These are phyloP conservation scores for Stemphylium vesicarium DNA, from an alignment of 2,329 filamentous ascomycete genomes.

Conservation along the genomic window DNA sequence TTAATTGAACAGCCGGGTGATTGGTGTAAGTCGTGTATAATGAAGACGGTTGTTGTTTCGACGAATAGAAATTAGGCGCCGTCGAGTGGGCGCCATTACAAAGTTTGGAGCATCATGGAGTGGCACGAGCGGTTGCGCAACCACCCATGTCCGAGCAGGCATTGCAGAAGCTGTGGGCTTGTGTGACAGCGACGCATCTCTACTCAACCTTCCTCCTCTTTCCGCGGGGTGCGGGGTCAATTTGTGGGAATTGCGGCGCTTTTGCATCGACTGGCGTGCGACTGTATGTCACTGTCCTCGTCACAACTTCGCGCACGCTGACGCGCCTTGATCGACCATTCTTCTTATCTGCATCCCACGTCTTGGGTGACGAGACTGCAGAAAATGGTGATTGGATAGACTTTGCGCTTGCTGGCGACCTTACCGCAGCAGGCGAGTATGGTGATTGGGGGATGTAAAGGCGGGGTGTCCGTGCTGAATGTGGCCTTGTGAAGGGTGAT, in stretches of 20 bases:
- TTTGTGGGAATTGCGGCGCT: constrained; percentile 59
- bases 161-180: constrained; percentile 15
- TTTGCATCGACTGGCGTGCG: constrained; percentile 53
- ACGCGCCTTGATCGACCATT: constrained; percentile 65
- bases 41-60: constrained; percentile 4
- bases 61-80: constrained; percentile 22
- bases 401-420: constrained; percentile 72
- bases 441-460: constrained; percentile 81
- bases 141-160: constrained; percentile 29
- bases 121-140: constrained; percentile 35
- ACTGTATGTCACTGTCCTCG: constrained; percentile 92
- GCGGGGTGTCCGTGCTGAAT: constrained; percentile 64
- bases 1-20: constrained; percentile 26
- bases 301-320: constrained; percentile 86
- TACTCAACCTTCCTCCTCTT: constrained; percentile 81
- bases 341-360: constrained; percentile 78
- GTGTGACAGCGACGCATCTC: constrained; percentile 20
- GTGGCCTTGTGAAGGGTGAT: constrained; percentile 68
- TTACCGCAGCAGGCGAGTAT: constrained; percentile 64
- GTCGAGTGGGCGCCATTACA: constrained; percentile 27
- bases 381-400: constrained; percentile 71
- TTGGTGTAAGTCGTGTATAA: constrained; percentile 12
- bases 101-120: constrained; percentile 22
- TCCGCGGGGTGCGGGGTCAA: constrained; percentile 88
- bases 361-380: constrained; percentile 71